Conservation (phyloP, 225 moss, liverwort and hornwort genomes). For the Straminergon stramineum region DNA sequence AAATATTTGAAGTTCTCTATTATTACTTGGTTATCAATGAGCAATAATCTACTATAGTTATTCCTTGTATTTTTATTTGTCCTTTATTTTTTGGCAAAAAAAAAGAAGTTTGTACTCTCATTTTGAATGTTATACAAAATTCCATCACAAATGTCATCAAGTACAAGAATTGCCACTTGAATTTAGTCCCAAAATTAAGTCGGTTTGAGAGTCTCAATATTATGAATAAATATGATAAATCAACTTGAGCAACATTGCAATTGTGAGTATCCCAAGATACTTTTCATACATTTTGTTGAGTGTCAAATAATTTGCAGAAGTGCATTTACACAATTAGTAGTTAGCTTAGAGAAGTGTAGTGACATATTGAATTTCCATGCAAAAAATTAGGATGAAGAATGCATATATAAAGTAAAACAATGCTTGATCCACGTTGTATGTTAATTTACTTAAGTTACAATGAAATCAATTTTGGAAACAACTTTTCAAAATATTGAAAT, state of each 20-base stretch:
- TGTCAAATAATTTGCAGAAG: background rate
- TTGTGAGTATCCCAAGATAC: background rate
- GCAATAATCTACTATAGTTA: background rate
- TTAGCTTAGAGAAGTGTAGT: background rate
- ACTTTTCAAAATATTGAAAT: background rate
- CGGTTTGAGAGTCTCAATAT: background rate
- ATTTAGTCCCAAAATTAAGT: background rate
- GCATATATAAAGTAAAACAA: background rate
- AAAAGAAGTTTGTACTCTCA: background rate
- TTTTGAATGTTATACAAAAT: background rate
- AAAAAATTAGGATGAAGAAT: background rate
- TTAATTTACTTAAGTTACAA: background rate
- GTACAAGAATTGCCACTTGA: background rate
- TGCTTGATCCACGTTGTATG: background rate
- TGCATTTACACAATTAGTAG: background rate
- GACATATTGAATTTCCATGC: background rate
- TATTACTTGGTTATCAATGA: background rate
- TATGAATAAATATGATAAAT: background rate
- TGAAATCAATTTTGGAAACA: background rate
- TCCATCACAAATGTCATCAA: background rate
- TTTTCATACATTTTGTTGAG: background rate
- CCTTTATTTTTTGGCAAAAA: background rate
- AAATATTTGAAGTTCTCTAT: background rate
- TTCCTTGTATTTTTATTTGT: rapidly evolving
- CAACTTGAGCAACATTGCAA: background rate